phyloP scores from a whole-genome alignment of 192 early-diverging fungal genomes.

The Gigaspora rosea region DNA sequence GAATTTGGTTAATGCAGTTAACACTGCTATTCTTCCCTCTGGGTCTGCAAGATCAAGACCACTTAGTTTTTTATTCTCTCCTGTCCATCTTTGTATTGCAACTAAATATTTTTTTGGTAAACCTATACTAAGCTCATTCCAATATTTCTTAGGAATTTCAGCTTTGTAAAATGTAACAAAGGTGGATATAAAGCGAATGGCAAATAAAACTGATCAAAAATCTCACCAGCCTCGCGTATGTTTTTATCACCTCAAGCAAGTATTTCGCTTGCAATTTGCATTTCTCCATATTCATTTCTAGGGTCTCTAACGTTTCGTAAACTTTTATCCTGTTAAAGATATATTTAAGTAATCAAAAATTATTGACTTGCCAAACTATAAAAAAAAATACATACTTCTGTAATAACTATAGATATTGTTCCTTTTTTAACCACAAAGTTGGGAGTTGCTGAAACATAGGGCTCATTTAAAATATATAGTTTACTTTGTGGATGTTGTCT shows the following conservation, averaged over 20 bases:
- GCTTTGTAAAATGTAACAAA: not conserved
- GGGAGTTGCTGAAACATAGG: no score
- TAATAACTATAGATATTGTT: no score
- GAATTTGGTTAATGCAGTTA: constrained; percentile 20
- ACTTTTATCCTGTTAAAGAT: constrained; percentile 3
- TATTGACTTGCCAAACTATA: not conserved
- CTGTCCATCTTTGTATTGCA: not conserved
- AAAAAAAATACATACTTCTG: not conserved
- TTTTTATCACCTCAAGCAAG: not conserved
- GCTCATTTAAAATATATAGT: no score
- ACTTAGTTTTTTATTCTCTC: not conserved
- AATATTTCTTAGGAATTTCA: constrained; percentile 6
- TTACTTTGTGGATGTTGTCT: no score
- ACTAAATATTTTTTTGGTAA: not conserved
- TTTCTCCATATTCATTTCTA: not conserved
- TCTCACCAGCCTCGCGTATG: not conserved
- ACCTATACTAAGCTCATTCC: not conserved
- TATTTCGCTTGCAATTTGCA: not conserved
- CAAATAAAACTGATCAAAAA: constrained; percentile 5
- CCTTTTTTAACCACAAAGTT: no score
- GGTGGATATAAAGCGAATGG: not conserved
- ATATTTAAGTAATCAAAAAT: constrained; percentile 2
- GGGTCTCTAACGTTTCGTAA: not conserved
- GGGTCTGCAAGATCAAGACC: constrained; percentile 20
- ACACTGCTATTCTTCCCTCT: not conserved